Evolutionary conservation across 1,284 basidiomycete genomes (phyloP).

Genomic region (Xerocomus nothofagi): DNA sequence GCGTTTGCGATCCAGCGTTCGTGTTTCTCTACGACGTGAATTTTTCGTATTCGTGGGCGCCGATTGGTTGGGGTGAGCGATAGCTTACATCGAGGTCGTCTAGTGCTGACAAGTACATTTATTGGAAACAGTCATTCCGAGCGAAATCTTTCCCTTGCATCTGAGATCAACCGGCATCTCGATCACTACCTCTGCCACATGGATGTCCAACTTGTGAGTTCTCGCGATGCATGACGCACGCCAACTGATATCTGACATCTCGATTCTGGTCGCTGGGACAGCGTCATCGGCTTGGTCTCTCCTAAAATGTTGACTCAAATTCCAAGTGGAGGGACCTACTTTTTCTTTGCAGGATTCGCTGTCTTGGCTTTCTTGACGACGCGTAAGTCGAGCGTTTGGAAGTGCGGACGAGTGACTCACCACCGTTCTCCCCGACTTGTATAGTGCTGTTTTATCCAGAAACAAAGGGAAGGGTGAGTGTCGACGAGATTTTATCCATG

Average conservation of each 20-base stretch:
- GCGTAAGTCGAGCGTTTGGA: conserved; percentile 18
- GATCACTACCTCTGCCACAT: conserved; percentile 34
- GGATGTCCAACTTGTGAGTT: conserved; percentile 31
- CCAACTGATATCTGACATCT: neutral
- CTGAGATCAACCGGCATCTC: conserved; percentile 36
- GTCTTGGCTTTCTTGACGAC: conserved; percentile 34
- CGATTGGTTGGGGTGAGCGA: conserved; percentile 35
- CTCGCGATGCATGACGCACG: neutral
- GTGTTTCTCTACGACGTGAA: conserved; percentile 36
- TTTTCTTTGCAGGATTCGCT: conserved; percentile 32
- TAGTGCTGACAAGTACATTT: neutral
- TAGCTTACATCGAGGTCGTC: neutral
- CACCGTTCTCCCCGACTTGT: neutral
- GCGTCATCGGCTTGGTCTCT: conserved; percentile 32
- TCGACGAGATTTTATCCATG: neutral
- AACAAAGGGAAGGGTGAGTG: conserved; percentile 35
- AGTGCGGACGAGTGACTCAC: neutral
- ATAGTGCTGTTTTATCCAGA: conserved; percentile 34
- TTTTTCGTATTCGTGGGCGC: conserved; percentile 39
- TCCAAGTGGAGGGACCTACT: conserved; percentile 31
- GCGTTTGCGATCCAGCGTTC: conserved; percentile 24
- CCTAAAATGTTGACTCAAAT: conserved; percentile 30
- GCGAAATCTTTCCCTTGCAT: conserved; percentile 36
- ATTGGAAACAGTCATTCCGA: conserved; percentile 28
- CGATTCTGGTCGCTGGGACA: conserved; percentile 1